Base-by-base conservation (phyloP, 305 asterid genomes). In the Fraxinus floribunda region DNA sequence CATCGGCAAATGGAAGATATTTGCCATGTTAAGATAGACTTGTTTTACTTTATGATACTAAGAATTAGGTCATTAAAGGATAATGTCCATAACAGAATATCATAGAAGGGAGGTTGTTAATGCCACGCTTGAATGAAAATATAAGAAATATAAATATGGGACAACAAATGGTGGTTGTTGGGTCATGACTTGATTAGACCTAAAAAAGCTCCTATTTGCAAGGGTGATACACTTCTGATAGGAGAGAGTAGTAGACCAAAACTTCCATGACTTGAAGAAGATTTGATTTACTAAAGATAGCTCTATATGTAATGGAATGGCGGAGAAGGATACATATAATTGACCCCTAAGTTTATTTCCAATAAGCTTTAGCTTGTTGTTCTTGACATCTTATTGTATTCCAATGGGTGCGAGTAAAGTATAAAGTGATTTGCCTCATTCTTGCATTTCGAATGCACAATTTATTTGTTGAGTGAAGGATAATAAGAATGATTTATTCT, bases 351-450 rank as follows among this genome's bases (percentile, higher is more conserved):
- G 32, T 44, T 79, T 70, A 26, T 16, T 62, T 68, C 32, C 6
- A 16, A 26, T 18, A n/a, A 41, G 74, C 75, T 20, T 76, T 11
- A 26, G 70, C 20, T 39, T 39, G 4, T 75, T 34, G 15, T 29
- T 38, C 46, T 16, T 64, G 76, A 10, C 78, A 44, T 26, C 30
- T 26, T 46, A 74, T 36, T 62, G 70, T 44, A 76, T 49, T 34
- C 62, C 52, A 44, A 20, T 70, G 79, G 76, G 24, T 73, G 30
- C 39, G 34, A 70, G 46, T 13, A 24, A 57, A 30, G 64, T 60
- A 60, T 22, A 34, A 73, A 80, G 46, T 79, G 80, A 49, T 80
- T 79, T 39, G 29, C 46, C 30, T 24, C 46, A 10, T 83, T 60
- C 72, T 24, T 26, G 15, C 5, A 66, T 24, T 66, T 66, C 18